Evolutionary conservation across 192 early-diverging fungal species (phyloP).

Genomic region (Mortierella hygrophila): DNA sequence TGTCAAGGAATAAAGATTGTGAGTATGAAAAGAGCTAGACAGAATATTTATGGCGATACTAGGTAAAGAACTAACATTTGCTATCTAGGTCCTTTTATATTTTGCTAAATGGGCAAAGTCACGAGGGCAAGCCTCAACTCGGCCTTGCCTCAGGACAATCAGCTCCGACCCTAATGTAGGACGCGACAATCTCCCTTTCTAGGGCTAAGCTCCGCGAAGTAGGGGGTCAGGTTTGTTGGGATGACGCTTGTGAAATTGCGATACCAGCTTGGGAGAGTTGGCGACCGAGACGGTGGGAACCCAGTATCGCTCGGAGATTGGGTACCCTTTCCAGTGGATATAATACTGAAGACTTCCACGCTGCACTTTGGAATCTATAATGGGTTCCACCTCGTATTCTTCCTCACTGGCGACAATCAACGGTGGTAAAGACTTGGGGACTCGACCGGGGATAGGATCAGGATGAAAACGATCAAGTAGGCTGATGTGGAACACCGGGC

Average conservation of each 20-base stretch:
- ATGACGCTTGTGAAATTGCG: neutral
- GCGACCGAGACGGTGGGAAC: neutral
- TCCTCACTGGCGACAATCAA: neutral
- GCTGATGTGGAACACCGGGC: constrained; percentile 61
- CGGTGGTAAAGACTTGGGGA: neutral
- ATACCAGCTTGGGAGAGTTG: neutral
- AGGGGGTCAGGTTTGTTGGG: neutral
- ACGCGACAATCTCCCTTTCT: constrained; percentile 8
- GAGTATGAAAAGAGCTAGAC: too few species aligned
- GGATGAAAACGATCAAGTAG: constrained; percentile 29
- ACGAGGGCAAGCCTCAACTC: too few species aligned
- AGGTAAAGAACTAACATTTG: too few species aligned
- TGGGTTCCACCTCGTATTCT: constrained; percentile 17
- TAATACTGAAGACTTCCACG: neutral
- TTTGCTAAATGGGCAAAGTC: too few species aligned
- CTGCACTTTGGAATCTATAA: constrained; percentile 7
- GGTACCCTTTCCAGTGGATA: constrained; percentile 2
- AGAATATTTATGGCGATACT: too few species aligned
- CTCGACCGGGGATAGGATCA: constrained; percentile 17
- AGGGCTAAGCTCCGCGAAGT: constrained; percentile 14
- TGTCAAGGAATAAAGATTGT: too few species aligned
- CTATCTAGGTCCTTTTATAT: too few species aligned
- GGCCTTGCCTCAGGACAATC: too few species aligned
- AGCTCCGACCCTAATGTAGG: too few species aligned
- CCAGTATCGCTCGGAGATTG: neutral